These are phyloP conservation scores for Chrysoporthe cubensis DNA, from an alignment of 2,329 filamentous ascomycete species.

Conservation along the genomic window DNA sequence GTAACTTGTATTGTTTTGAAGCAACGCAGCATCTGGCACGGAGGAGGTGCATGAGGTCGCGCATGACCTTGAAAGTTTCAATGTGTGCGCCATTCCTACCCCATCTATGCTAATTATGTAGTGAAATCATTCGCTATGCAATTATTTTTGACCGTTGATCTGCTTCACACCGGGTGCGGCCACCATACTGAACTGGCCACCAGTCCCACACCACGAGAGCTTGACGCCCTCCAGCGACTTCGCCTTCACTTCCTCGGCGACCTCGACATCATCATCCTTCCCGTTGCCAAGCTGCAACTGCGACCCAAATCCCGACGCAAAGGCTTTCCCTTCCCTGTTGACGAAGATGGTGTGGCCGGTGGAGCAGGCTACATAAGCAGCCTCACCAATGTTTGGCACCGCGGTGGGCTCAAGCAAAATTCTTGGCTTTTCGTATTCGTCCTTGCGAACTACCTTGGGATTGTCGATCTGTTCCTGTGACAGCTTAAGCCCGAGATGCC, in stretches of 20 bases:
- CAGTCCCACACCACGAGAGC: slow-evolving; percentile 65
- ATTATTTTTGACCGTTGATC: slow-evolving; percentile 20
- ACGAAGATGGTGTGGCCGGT: slow-evolving; percentile 68
- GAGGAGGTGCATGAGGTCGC: background rate
- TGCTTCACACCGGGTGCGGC: slow-evolving; percentile 26
- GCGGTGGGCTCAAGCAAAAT: slow-evolving; percentile 64
- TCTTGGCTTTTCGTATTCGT: slow-evolving; percentile 59
- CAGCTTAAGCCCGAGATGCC: slow-evolving; percentile 50
- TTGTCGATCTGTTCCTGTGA: slow-evolving; percentile 51
- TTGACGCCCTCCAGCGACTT: slow-evolving; percentile 42
- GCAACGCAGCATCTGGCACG: too few species aligned
- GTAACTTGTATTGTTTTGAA: too few species aligned
- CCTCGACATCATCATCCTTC: slow-evolving; percentile 63
- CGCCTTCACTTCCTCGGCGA: slow-evolving; percentile 66
- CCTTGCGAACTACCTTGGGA: slow-evolving; percentile 52
- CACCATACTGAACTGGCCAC: slow-evolving; percentile 58
- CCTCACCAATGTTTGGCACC: slow-evolving; percentile 56
- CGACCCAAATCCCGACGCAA: slow-evolving; percentile 69
- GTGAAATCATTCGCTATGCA: slow-evolving; percentile 21
- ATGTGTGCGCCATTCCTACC: background rate
- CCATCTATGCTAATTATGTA: background rate
- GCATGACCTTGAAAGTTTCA: background rate
- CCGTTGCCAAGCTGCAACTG: slow-evolving; percentile 71
- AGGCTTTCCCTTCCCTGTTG: slow-evolving; percentile 61
- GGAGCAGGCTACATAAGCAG: slow-evolving; percentile 52